Evolutionary conservation across 257 asterid genomes (phyloP), one percentile per base, ranked within the genome.

Genomic region (Solanum clarkiae): DNA sequence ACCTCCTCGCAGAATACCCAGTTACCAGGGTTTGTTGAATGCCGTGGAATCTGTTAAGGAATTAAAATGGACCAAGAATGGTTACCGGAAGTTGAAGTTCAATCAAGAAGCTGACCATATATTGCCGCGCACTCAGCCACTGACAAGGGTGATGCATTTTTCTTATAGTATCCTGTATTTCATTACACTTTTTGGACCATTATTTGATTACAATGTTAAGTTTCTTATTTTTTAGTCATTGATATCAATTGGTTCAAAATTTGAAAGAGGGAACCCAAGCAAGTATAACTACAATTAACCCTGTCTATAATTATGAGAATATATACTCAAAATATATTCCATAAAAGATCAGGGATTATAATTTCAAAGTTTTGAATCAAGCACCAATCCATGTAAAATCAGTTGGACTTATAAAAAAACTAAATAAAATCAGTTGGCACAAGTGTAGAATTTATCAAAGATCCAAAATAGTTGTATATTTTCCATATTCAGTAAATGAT

Each of bases 1-100:
- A 24, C 96, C 93, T 60, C 98, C 94, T 18, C 86, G 92, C 59
- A 96, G 91, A 89, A 90, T 93, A 82, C 98, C 98, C 16, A 95
- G 97, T 86, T 88, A 95, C 86, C 92, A 96, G 5, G 96, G 95
- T 10, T 87, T 96, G 16, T 87, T 96, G 72, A 92, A 91, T 89
- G 91, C 92, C 32, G 86, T 94, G 93, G 99, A 93, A 82, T 90
- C 93, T 57, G 94, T 94, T n/a, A 86, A 91, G 80, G 91, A 93
- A 70, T 87, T 92, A 89, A 94, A 94, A 86, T 95, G 95, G 96
- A 60, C 95, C 36, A 95, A 91, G 89, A 92, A 90, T 91, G 96
- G 97, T 84, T 96, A 92, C 87, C 88, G 93, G 92, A 96, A 96
- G 90, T 59, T 94, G 82, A 93, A 86, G 90, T 87, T 80, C 59